These are phyloP conservation scores for Fusarium nanum DNA, from an alignment of 2,329 filamentous ascomycete genomes.

Conservation along the genomic window DNA sequence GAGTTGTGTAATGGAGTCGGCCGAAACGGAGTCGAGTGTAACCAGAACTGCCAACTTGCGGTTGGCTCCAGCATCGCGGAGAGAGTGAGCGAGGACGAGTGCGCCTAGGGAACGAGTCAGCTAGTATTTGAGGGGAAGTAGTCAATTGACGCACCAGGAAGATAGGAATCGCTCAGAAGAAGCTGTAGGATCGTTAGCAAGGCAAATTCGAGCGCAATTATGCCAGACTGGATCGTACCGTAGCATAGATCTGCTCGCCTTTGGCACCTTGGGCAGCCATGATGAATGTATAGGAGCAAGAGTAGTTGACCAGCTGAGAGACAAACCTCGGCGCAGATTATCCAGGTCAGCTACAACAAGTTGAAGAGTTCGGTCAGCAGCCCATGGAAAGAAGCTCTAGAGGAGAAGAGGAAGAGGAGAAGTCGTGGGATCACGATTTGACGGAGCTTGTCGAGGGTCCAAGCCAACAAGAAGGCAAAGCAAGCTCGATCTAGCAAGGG, in stretches of 20 bases:
- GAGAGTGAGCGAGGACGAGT: slow-evolving; percentile 91
- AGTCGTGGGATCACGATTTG: slow-evolving; percentile 23
- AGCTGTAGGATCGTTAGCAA: slow-evolving; percentile 67
- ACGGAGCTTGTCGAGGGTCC: slow-evolving; percentile 33
- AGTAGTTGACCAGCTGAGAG: slow-evolving; percentile 37
- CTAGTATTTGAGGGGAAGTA: background rate
- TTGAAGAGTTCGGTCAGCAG: slow-evolving; percentile 40
- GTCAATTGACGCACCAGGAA: slow-evolving; percentile 75
- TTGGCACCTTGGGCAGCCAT: slow-evolving; percentile 53
- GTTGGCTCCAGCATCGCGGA: slow-evolving; percentile 87
- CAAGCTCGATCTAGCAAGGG: slow-evolving; percentile 28
- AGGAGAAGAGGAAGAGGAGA: background rate
- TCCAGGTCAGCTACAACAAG: slow-evolving; percentile 41
- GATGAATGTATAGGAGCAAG: slow-evolving; percentile 17
- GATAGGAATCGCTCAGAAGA: slow-evolving; percentile 89
- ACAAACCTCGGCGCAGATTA: slow-evolving; percentile 35
- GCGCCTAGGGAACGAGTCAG: slow-evolving; percentile 70
- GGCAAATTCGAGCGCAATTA: slow-evolving; percentile 6
- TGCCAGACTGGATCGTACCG: slow-evolving; percentile 57
- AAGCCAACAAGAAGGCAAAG: slow-evolving; percentile 24
- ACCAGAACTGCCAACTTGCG: slow-evolving; percentile 83
- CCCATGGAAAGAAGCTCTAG: slow-evolving; percentile 34
- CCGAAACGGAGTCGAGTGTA: slow-evolving; percentile 81
- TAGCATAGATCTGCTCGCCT: slow-evolving; percentile 65
- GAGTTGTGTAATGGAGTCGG: slow-evolving; percentile 81